phyloP scores from a whole-genome alignment of 371 early-diverging fungal genomes.

The Lichtheimia ramosa region DNA sequence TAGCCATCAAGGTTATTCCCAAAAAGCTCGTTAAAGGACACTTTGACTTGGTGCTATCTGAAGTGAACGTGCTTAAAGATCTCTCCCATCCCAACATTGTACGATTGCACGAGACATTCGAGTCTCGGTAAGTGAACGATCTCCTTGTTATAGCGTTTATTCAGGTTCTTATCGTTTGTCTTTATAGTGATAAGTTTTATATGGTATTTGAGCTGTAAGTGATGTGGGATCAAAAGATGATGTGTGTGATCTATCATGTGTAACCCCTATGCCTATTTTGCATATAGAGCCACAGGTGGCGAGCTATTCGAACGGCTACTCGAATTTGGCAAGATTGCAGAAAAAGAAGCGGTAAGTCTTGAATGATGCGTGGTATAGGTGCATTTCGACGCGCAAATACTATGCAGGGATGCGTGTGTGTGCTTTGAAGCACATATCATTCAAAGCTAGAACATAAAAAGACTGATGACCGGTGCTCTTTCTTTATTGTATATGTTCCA shows the following conservation, averaged over 20 bases:
- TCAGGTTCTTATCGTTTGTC: neutral
- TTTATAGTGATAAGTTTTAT: conserved; percentile 71
- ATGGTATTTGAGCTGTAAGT: conserved; percentile 83
- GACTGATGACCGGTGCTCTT: neutral
- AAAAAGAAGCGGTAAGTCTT: conserved; percentile 69
- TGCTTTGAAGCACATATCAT: neutral
- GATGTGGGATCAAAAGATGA: neutral
- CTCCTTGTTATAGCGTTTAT: too few relatives aligned
- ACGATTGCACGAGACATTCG: conserved; percentile 77
- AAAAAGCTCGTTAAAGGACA: conserved; percentile 64
- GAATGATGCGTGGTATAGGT: too few relatives aligned
- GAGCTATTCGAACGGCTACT: conserved; percentile 89
- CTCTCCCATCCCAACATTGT: conserved; percentile 83
- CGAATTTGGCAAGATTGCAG: conserved; percentile 82
- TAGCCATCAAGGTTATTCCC: conserved; percentile 79
- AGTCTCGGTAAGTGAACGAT: conserved; percentile 44
- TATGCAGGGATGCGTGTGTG: neutral
- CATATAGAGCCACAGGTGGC: conserved; percentile 74
- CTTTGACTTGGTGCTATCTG: conserved; percentile 73
- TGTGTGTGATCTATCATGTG: neutral
- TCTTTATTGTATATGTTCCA: neutral
- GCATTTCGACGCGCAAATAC: too few relatives aligned
- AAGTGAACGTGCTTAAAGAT: conserved; percentile 65
- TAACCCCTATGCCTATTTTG: neutral
- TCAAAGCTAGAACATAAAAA: neutral